A percentile compares a stretch with the other conserved stretches of the same genome.
Evolutionary conservation across 1,284 basidiomycete genomes (phyloP).

Genomic region (Trichosporon asahii): DNA sequence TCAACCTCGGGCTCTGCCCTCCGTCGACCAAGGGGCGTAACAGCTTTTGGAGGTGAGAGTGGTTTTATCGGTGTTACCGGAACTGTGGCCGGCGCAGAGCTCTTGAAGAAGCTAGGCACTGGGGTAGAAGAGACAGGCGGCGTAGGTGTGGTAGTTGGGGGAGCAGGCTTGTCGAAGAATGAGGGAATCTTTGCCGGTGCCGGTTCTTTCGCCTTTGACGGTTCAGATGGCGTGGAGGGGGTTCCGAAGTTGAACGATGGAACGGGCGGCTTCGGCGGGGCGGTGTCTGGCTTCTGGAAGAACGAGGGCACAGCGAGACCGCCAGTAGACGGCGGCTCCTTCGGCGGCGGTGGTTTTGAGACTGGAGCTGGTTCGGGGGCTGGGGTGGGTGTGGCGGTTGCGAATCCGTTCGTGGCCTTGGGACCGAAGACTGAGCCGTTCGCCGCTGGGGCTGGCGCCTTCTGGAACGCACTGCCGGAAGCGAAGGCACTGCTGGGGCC

Average conservation of each 20-base stretch:
- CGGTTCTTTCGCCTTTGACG: not conserved
- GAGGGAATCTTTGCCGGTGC: slow-evolving; percentile 10
- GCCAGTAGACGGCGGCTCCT: not conserved
- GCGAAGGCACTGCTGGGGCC: not conserved
- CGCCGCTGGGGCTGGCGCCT: not conserved
- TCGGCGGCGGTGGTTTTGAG: not conserved
- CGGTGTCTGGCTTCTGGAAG: not conserved
- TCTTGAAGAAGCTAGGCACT: slow-evolving; percentile 26
- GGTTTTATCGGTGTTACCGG: not conserved
- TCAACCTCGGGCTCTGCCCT: slow-evolving; percentile 11
- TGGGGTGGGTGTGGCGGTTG: not conserved
- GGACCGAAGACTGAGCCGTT: not conserved
- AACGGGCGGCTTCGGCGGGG: not conserved
- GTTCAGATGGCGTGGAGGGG: not conserved
- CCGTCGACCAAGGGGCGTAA: not conserved
- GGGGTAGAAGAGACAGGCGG: not conserved
- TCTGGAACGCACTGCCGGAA: slow-evolving; percentile 7
- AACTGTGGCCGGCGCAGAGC: slow-evolving; percentile 1
- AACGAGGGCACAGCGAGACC: not conserved
- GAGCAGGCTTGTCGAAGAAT: slow-evolving; percentile 12
- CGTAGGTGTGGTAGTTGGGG: not conserved
- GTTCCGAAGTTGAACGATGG: slow-evolving; percentile 9
- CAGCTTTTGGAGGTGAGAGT: not conserved
- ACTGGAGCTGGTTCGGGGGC: not conserved
- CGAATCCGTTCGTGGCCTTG: not conserved